These are phyloP conservation scores for Talaromyces liani DNA, from an alignment of 495 filamentous ascomycete species.

Conservation along the genomic window DNA sequence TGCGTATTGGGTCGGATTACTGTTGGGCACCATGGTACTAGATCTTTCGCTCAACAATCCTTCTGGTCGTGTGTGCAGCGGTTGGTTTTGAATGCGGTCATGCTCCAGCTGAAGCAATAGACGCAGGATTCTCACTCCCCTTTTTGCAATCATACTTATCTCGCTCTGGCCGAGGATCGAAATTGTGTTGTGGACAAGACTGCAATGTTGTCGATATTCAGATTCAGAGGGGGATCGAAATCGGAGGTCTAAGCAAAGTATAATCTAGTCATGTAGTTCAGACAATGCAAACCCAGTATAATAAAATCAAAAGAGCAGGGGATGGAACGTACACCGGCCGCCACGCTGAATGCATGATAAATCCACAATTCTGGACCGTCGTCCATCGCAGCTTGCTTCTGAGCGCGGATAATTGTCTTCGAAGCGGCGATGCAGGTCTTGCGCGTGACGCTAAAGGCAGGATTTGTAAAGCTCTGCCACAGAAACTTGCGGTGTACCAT, in stretches of 20 bases:
- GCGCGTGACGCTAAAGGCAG: conserved; percentile 31
- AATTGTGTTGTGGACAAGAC: conserved; percentile 24
- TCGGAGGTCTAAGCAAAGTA: conserved; percentile 31
- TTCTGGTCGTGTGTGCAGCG: not conserved
- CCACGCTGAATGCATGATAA: conserved; percentile 26
- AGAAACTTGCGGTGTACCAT: conserved; percentile 44
- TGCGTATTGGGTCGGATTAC: not conserved
- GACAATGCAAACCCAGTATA: not conserved
- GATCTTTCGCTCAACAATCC: not conserved
- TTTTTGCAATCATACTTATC: conserved; percentile 27
- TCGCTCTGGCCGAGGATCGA: conserved; percentile 19
- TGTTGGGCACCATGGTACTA: not conserved
- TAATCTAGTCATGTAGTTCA: conserved; percentile 16
- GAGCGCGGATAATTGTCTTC: conserved; percentile 37
- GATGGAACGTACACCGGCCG: conserved; percentile 18
- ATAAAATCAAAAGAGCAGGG: not conserved
- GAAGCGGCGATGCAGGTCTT: conserved; percentile 37
- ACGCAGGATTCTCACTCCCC: conserved; percentile 21
- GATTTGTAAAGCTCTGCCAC: conserved; percentile 32
- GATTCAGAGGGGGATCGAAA: conserved; percentile 22
- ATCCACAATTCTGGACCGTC: conserved; percentile 33
- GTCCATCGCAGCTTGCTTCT: conserved; percentile 22
- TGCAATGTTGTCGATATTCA: conserved; percentile 24
- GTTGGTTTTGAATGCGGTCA: conserved; percentile 7
- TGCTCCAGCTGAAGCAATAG: conserved; percentile 16